Conservation (phyloP, 345 rosid species). For the Carallia pectinifolia region DNA sequence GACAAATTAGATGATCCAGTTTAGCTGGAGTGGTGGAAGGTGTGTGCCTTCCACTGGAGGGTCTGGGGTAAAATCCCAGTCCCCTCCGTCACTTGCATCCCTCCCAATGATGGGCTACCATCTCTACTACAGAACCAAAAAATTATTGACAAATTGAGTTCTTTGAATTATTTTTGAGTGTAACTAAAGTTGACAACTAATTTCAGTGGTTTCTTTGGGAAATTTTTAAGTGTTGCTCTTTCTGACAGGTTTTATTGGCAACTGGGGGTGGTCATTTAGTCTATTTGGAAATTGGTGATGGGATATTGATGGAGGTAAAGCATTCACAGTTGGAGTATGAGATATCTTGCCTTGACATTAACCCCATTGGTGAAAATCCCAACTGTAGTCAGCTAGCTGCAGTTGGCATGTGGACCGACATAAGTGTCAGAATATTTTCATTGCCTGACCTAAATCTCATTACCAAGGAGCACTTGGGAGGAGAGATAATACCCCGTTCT, state of each 20-base stretch:
- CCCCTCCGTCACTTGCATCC: no score
- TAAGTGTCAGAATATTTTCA: conserved; percentile 76
- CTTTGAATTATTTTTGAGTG: neutral
- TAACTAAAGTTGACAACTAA: neutral
- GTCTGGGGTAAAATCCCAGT: no score
- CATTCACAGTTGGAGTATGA: conserved; percentile 78
- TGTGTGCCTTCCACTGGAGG: no score
- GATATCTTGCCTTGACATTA: conserved; percentile 92
- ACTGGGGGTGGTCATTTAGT: conserved; percentile 95
- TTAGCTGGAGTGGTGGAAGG: no score
- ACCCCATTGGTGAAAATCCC: conserved; percentile 74
- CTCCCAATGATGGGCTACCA: no score
- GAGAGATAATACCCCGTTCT: conserved; percentile 95
- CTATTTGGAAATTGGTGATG: conserved; percentile 88
- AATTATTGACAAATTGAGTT: neutral
- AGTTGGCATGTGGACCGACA: conserved; percentile 99
- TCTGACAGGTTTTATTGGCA: conserved; percentile 77
- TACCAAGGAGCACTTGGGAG: conserved; percentile 82
- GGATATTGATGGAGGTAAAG: conserved; percentile 61
- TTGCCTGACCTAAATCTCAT: conserved; percentile 81
- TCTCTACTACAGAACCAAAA: no score
- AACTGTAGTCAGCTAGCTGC: conserved; percentile 81
- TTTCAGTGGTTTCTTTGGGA: conserved; percentile 2
- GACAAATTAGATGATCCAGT: no score
- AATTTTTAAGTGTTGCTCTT: neutral